Percentiles rank a stretch among this genome's conserved stretches.
These are phyloP conservation scores for Lodderomyces oxycetoniae DNA, from an alignment of 1,139 yeast species.

Conservation along the genomic window DNA sequence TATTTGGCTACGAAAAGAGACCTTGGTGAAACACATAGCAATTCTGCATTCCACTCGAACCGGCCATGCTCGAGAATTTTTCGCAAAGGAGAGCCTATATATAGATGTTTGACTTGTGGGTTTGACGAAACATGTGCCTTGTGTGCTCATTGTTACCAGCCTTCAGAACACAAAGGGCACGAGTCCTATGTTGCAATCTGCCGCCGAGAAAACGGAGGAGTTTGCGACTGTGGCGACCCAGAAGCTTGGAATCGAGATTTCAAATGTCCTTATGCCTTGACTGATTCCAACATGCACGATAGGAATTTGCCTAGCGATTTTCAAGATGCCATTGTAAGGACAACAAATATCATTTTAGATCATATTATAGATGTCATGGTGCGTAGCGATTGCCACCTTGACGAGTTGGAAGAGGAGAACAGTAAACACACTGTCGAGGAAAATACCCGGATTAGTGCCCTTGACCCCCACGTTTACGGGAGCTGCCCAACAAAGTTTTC, in stretches of 20 bases:
- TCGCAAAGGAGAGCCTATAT: conserved; percentile 81
- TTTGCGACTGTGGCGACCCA: conserved; percentile 65
- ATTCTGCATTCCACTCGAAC: conserved; percentile 53
- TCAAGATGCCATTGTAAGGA: conserved; percentile 29
- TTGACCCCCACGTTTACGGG: conserved; percentile 33
- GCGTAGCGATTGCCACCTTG: conserved; percentile 37
- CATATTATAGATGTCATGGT: conserved; percentile 70
- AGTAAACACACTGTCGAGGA: conserved; percentile 19
- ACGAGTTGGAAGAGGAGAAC: conserved; percentile 22
- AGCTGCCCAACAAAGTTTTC: conserved; percentile 19
- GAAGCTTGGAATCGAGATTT: conserved; percentile 50
- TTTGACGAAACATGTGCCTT: conserved; percentile 83
- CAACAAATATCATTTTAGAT: conserved; percentile 61
- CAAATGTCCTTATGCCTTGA: conserved; percentile 29
- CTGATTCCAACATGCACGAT: conserved; percentile 13
- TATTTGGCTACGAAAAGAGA: conserved; percentile 18
- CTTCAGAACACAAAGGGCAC: conserved; percentile 70
- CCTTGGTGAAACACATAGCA: conserved; percentile 23
- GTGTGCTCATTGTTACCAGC: conserved; percentile 73
- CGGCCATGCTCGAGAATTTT: conserved; percentile 77
- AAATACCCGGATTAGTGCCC: conserved; percentile 25
- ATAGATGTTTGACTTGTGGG: conserved; percentile 79
- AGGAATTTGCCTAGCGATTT: conserved; percentile 33
- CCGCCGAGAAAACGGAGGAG: conserved; percentile 82
- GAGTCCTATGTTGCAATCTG: conserved; percentile 69